Evolutionary conservation across 805 yeast genomes (phyloP).

Genomic region (Candida boleticola): DNA sequence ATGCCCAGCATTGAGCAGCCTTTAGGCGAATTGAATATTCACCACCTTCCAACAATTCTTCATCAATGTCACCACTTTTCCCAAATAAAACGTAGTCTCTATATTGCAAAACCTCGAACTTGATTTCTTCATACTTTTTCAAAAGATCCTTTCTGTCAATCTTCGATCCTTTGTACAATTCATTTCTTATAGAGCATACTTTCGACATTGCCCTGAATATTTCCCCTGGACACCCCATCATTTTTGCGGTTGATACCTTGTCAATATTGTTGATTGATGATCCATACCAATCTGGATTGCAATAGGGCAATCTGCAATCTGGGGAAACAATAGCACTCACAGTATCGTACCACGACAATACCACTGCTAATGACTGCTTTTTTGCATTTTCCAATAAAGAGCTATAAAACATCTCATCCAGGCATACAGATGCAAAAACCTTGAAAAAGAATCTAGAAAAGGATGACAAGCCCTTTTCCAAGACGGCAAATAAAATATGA

Average conservation of each 20-base stretch:
- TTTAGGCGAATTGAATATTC: slow-evolving; percentile 42
- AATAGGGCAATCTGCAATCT: slow-evolving; percentile 54
- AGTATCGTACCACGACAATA: slow-evolving; percentile 61
- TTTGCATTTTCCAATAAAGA: slow-evolving; percentile 44
- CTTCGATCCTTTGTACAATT: slow-evolving; percentile 10
- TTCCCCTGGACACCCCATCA: slow-evolving; percentile 64
- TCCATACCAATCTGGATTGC: slow-evolving; percentile 55
- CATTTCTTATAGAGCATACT: slow-evolving; percentile 40
- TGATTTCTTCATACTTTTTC: slow-evolving; percentile 29
- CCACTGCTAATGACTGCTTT: slow-evolving; percentile 48
- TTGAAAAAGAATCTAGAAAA: slow-evolving; percentile 48
- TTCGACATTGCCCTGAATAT: slow-evolving; percentile 46
- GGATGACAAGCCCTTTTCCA: slow-evolving; percentile 55
- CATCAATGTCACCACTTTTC: slow-evolving; percentile 8
- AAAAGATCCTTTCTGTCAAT: slow-evolving; percentile 8
- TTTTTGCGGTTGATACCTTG: slow-evolving; percentile 45
- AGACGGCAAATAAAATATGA: slow-evolving; percentile 50
- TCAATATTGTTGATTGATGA: slow-evolving; percentile 25
- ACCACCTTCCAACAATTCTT: slow-evolving; percentile 9
- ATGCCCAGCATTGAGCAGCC: slow-evolving; percentile 58
- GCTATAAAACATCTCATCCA: slow-evolving; percentile 40
- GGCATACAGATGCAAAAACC: slow-evolving; percentile 49
- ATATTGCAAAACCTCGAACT: slow-evolving; percentile 37
- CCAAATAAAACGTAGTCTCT: slow-evolving; percentile 42
- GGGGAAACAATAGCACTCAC: slow-evolving; percentile 55